A percentile compares a stretch with the other conserved stretches of the same genome.
These are phyloP conservation scores for Bacidia gigantensis DNA, from an alignment of 495 filamentous ascomycete genomes.

Conservation along the genomic window DNA sequence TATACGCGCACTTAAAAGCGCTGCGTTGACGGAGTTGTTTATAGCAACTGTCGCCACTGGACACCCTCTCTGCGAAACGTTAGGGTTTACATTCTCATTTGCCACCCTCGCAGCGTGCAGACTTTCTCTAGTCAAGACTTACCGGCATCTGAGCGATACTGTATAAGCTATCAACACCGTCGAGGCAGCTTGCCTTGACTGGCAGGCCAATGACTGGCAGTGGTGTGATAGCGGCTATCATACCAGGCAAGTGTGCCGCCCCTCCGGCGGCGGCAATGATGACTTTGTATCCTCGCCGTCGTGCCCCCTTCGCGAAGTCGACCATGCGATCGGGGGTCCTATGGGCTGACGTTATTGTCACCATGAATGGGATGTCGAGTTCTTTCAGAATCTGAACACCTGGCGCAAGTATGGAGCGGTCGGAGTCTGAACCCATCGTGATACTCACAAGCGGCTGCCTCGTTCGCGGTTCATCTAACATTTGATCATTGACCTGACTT, in stretches of 20 bases:
- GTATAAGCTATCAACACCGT: slow-evolving; percentile 78
- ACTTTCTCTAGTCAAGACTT: slow-evolving; percentile 21
- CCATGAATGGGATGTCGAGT: slow-evolving; percentile 60
- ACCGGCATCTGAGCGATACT: slow-evolving; percentile 91
- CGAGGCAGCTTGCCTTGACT: slow-evolving; percentile 70
- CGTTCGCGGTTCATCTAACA: slow-evolving; percentile 13
- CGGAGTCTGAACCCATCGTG: slow-evolving; percentile 92
- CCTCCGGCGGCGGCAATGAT: slow-evolving; percentile 94
- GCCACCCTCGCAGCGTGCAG: background rate
- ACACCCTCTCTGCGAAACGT: slow-evolving; percentile 40
- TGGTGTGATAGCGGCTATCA: slow-evolving; percentile 74
- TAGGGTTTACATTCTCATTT: background rate
- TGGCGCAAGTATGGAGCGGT: slow-evolving; percentile 64
- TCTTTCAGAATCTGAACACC: slow-evolving; percentile 63
- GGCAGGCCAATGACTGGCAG: slow-evolving; percentile 90
- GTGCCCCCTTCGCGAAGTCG: slow-evolving; percentile 54
- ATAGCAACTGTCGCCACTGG: slow-evolving; percentile 85
- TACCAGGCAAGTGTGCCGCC: slow-evolving; percentile 83
- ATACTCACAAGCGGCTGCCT: slow-evolving; percentile 56
- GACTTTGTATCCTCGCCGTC: slow-evolving; percentile 59
- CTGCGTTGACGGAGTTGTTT: slow-evolving; percentile 88
- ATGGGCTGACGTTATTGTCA: slow-evolving; percentile 87
- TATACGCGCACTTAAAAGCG: slow-evolving; percentile 74
- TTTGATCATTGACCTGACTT: background rate
- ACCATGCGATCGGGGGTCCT: slow-evolving; percentile 78